phyloP scores from a whole-genome alignment of 192 early-diverging fungal species.

The Jimgerdemannia flammicorona region DNA sequence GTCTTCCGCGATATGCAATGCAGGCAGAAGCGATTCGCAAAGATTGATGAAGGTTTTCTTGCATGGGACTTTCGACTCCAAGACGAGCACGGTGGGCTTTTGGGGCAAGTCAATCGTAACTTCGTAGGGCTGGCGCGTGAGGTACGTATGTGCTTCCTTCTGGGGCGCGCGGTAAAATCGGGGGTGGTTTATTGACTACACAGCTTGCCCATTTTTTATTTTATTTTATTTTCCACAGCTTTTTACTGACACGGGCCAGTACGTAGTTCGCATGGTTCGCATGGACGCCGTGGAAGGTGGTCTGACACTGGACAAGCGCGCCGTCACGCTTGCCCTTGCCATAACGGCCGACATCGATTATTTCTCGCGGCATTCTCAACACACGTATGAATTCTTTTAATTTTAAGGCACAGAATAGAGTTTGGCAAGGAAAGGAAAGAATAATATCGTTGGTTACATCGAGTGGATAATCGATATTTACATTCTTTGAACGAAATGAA shows the following conservation, averaged over 20 bases:
- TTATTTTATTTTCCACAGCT: conserved; percentile 35
- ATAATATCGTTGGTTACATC: no score
- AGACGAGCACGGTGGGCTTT: conserved; percentile 42
- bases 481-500: no score
- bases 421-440: no score
- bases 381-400: neutral
- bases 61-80: conserved; percentile 78
- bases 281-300: conserved; percentile 59
- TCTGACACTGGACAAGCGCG: conserved; percentile 74
- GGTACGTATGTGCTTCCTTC: conserved; percentile 18
- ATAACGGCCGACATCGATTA: conserved; percentile 89
- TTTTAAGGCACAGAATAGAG: no score
- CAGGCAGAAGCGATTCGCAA: conserved; percentile 56
- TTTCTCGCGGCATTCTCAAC: conserved; percentile 68
- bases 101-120: conserved; percentile 69
- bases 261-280: conserved; percentile 74
- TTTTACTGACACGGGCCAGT: conserved; percentile 85
- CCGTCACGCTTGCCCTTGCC: conserved; percentile 76
- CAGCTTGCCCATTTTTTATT: neutral
- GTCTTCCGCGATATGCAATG: conserved; percentile 16
- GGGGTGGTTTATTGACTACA: conserved; percentile 5
- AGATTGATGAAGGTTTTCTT: conserved; percentile 65
- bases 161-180: neutral
- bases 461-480: no score
- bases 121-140: conserved; percentile 81